Evolutionary conservation across 1,284 basidiomycete genomes (phyloP).

Genomic region (Trichosporon sp.): DNA sequence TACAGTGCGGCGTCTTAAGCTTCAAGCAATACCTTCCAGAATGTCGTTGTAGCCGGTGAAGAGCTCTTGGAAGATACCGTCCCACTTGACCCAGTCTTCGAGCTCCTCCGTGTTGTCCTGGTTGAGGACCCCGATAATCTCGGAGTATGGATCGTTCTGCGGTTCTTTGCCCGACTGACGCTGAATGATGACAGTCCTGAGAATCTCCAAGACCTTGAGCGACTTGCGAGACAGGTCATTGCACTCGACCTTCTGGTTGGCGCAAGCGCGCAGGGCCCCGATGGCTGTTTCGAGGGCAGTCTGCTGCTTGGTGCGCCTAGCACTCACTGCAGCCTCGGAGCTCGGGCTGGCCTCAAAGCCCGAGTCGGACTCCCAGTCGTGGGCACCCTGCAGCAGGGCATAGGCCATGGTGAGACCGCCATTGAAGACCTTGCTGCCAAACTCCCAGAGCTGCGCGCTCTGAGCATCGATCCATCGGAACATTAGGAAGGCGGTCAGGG

Average conservation of each 20-base stretch:
- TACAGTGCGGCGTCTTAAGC: too few species aligned
- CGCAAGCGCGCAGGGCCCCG: neutral
- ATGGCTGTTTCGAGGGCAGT: neutral
- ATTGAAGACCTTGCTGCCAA: constrained; percentile 3
- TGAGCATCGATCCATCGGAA: constrained; percentile 4
- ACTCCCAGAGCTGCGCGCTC: neutral
- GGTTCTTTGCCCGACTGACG: neutral
- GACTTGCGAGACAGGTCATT: neutral
- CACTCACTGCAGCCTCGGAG: neutral
- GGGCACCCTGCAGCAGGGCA: neutral
- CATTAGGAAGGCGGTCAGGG: neutral
- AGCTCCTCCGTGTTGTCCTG: neutral
- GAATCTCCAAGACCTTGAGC: constrained; percentile 1
- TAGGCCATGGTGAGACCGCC: constrained; percentile 8
- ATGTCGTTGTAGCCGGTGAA: constrained; percentile 15
- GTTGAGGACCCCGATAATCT: neutral
- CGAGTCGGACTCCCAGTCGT: neutral
- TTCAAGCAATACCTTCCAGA: neutral
- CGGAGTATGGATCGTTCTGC: neutral
- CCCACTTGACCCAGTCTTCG: constrained; percentile 11
- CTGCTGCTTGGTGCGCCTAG: neutral
- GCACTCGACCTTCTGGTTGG: neutral
- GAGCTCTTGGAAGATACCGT: constrained; percentile 6
- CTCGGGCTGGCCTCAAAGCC: neutral
- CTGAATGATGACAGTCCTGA: neutral